These are phyloP conservation scores for Ambrosiella cleistominuta DNA, from an alignment of 2,329 filamentous ascomycete species.

Conservation along the genomic window DNA sequence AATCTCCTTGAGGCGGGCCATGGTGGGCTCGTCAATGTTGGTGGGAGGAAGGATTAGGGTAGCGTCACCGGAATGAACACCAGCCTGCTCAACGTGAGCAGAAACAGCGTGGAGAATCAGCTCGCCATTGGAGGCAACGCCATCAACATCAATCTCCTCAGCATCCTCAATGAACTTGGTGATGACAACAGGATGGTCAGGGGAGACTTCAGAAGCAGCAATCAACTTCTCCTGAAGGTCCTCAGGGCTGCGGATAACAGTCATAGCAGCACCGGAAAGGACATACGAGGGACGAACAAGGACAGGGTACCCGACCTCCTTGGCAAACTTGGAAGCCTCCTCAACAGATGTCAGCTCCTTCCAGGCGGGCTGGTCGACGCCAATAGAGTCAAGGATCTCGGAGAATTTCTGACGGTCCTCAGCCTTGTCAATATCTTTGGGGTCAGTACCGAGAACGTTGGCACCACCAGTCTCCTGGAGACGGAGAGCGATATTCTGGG, in stretches of 20 bases:
- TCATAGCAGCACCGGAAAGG: slow-evolving; percentile 95
- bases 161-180: slow-evolving; percentile 97
- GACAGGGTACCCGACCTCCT: slow-evolving; percentile 78
- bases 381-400: slow-evolving; percentile 89
- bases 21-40: slow-evolving; percentile 56
- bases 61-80: slow-evolving; percentile 94
- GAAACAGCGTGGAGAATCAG: slow-evolving; percentile 82
- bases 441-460: slow-evolving; percentile 81
- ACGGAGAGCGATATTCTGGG: slow-evolving; percentile 90
- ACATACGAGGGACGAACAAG: slow-evolving; percentile 91
- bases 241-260: slow-evolving; percentile 71
- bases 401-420: slow-evolving; percentile 98
- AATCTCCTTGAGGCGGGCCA: slow-evolving; percentile 85
- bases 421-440: slow-evolving; percentile 88
- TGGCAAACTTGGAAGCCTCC: slow-evolving; percentile 74
- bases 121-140: slow-evolving; percentile 70
- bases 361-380: slow-evolving; percentile 93
- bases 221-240: slow-evolving; percentile 91
- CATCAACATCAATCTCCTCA: slow-evolving; percentile 91
- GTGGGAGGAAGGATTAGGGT: slow-evolving; percentile 81
- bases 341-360: slow-evolving; percentile 84
- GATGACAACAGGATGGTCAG: slow-evolving; percentile 95
- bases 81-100: slow-evolving; percentile 92
- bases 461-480: slow-evolving; percentile 83
- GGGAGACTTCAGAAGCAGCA: slow-evolving; percentile 76